Evolutionary conservation across 208 protist genomes (phyloP), one percentile per base, ranked within the genome.

Genomic region (Crithidia bombi): DNA sequence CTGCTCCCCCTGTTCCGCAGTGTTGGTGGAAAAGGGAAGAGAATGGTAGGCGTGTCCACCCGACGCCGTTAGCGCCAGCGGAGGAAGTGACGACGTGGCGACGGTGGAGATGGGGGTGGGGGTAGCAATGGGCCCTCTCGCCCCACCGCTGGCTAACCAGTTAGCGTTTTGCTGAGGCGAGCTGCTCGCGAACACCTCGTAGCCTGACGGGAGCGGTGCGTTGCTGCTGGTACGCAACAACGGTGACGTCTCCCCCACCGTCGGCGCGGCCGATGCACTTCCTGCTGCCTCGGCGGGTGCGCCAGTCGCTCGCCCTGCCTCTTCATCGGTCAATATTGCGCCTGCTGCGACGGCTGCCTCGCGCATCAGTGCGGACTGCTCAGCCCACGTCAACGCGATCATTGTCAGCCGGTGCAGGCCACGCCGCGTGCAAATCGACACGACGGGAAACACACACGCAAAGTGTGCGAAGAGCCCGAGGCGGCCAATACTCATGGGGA

Each of bases 391-490:
- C 54, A 93, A 57, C 19, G 52, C 58, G 56, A 83, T 74, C 82
- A 93, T 88, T 25, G 73, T 61, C 15, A 93, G 35, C 46, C 87
- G 72, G 56, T 93, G 87, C 50, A 93, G 23, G 28, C 84, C 82
- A 28, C 84, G 79, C 10, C 87, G 78, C 23, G 84, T 82, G 73
- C 84, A 85, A 25, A 95, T 82, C 12, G 86, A 91, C 10, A 95
- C 71, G 26, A 95, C 83, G 15, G 90, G 90, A 52, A 88, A 95
- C 6, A 91, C 90, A 52, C 86, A 93, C 9, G 79, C 86, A 80
- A 95, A 95, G 54, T 95, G 90, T 6, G 86, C 49, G 73, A 93
- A 92, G 51, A 95, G 78, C 33, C 87, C 85, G 3, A 95, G 57
- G 10, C 85, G 85, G 2, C 80, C 90, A 55, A 95, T 68, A 78